Conservation (phyloP, 345 rosid genomes). For the Lepidium aucheri region DNA sequence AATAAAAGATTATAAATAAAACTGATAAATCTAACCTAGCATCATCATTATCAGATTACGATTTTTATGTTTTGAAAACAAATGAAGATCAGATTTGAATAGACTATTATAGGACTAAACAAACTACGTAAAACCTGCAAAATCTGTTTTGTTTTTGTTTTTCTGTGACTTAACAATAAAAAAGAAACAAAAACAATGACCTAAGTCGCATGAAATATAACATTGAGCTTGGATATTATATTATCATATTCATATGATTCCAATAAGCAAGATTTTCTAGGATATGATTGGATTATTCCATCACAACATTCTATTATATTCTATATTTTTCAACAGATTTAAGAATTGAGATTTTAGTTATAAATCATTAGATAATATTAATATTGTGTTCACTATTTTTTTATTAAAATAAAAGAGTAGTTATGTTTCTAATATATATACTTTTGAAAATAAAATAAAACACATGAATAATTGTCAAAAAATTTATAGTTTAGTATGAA, state of each 20-base stretch:
- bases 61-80: background rate
- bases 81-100: conserved; percentile 1
- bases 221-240: background rate
- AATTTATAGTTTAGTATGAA: too few relatives aligned
- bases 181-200: background rate
- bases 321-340: too few relatives aligned
- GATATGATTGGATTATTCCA: background rate
- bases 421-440: too few relatives aligned
- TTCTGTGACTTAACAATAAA: background rate
- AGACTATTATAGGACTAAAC: background rate
- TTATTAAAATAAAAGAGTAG: too few relatives aligned
- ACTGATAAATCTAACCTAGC: too few relatives aligned
- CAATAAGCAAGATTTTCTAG: background rate
- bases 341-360: too few relatives aligned
- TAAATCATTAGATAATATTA: too few relatives aligned
- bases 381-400: too few relatives aligned
- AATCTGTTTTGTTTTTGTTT: background rate
- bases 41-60: background rate
- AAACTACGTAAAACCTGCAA: background rate
- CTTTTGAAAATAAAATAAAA: too few relatives aligned
- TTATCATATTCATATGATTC: background rate
- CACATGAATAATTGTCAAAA: too few relatives aligned
- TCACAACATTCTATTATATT: background rate
- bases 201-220: conserved; percentile 6
- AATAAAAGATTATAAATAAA: too few relatives aligned